Percentiles rank a stretch among this genome's conserved stretches.
These are phyloP conservation scores for Cucumis cinereus DNA, from an alignment of 306 rosid genomes.

Conservation along the genomic window DNA sequence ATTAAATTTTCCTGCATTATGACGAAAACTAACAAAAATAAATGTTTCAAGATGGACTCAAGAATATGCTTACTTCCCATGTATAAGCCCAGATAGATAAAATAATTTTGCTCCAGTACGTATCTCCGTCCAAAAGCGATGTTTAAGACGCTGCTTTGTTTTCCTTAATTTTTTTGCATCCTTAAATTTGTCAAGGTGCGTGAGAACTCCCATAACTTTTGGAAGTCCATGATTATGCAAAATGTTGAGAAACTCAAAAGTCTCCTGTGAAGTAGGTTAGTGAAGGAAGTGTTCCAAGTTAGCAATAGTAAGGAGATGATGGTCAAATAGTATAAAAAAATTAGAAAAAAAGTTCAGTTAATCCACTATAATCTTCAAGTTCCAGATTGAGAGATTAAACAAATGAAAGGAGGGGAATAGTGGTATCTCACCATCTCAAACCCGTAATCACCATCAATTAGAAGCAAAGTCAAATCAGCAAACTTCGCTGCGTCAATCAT, in stretches of 20 bases:
- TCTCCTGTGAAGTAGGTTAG: constrained; percentile 40
- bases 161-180: constrained; percentile 76
- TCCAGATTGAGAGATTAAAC: neutral
- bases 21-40: neutral
- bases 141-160: constrained; percentile 79
- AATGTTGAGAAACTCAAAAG: constrained; percentile 89
- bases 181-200: constrained; percentile 81
- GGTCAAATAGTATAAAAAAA: neutral
- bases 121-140: constrained; percentile 91
- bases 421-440: constrained; percentile 73
- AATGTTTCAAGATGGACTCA: neutral
- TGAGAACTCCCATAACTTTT: constrained; percentile 93
- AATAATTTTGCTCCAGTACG: constrained; percentile 87
- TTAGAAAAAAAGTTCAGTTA: too few relatives aligned
- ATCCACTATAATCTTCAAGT: neutral
- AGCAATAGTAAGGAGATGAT: neutral
- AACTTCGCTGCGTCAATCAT: constrained; percentile 92
- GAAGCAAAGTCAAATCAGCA: constrained; percentile 89
- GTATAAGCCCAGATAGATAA: constrained; percentile 78
- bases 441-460: constrained; percentile 88
- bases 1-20: neutral
- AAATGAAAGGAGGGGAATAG: neutral
- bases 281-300: neutral
- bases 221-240: constrained; percentile 93
- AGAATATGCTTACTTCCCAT: constrained; percentile 64